A percentile compares a stretch with the other conserved stretches of the same genome.
Conservation (phyloP, 169 alveolate genomes). For the Neospora caninum region DNA sequence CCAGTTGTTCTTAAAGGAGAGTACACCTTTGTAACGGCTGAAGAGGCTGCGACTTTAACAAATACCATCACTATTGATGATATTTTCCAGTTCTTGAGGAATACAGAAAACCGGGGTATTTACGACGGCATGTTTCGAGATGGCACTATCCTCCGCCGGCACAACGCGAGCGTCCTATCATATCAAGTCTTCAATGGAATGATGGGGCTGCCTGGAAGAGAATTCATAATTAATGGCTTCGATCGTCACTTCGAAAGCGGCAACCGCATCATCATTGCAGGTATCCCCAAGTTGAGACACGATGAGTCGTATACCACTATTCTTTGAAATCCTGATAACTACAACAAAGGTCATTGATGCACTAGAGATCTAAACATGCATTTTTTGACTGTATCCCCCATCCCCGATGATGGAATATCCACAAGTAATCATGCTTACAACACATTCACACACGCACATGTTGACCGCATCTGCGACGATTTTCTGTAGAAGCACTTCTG, state of each 20-base stretch:
- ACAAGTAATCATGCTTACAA: too few relatives aligned
- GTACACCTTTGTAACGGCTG: slow-evolving; percentile 26
- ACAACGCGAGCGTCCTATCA: slow-evolving; percentile 13
- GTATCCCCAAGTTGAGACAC: not conserved
- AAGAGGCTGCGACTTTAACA: slow-evolving; percentile 10
- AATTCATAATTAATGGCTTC: slow-evolving; percentile 38
- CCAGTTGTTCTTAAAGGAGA: slow-evolving; percentile 38
- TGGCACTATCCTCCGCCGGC: slow-evolving; percentile 26
- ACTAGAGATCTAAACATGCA: too few relatives aligned
- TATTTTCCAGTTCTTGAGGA: slow-evolving; percentile 33
- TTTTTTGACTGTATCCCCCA: too few relatives aligned
- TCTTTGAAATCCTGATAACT: too few relatives aligned
- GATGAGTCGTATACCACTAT: not conserved
- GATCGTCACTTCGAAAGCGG: slow-evolving; percentile 37
- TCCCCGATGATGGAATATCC: too few relatives aligned
- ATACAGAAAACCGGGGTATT: slow-evolving; percentile 13
- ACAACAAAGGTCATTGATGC: too few relatives aligned
- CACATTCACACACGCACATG: too few relatives aligned
- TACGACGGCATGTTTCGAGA: slow-evolving; percentile 37
- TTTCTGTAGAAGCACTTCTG: too few relatives aligned
- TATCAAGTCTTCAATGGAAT: slow-evolving; percentile 41
- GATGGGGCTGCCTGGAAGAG: slow-evolving; percentile 42
- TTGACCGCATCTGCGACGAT: too few relatives aligned
- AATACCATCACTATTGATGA: slow-evolving; percentile 16
- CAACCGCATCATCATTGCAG: slow-evolving; percentile 40